A percentile compares a stretch with the other conserved stretches of the same genome.
These are phyloP conservation scores for Aspergillus biplanus DNA, from an alignment of 495 filamentous ascomycete genomes.

Conservation along the genomic window DNA sequence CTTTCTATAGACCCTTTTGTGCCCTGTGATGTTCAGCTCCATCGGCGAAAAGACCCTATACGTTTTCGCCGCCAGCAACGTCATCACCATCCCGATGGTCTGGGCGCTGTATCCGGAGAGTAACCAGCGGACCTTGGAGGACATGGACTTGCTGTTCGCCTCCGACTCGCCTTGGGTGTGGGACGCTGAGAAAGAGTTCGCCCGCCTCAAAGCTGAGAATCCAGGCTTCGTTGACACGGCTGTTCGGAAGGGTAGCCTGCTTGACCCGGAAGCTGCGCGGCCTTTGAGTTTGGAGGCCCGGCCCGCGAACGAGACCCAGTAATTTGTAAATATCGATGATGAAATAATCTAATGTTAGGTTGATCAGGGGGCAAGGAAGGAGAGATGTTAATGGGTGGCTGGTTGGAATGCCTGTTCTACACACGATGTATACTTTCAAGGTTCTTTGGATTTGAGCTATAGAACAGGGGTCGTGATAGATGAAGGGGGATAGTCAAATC, in stretches of 20 bases:
- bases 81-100: conserved; percentile 65
- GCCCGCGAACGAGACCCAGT: not conserved
- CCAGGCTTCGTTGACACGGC: conserved; percentile 50
- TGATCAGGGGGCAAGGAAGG: no score
- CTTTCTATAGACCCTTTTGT: conserved; percentile 54
- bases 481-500: no score
- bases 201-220: conserved; percentile 56
- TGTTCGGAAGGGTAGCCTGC: conserved; percentile 48
- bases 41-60: conserved; percentile 70
- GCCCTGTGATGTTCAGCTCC: conserved; percentile 64
- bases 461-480: no score
- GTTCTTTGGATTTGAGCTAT: no score
- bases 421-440: no score
- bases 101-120: conserved; percentile 73
- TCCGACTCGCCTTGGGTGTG: conserved; percentile 61
- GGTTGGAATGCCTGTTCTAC: no score
- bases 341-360: not conserved
- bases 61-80: conserved; percentile 66
- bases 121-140: conserved; percentile 69
- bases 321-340: not conserved
- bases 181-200: conserved; percentile 65
- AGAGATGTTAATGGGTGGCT: no score
- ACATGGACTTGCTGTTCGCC: conserved; percentile 71
- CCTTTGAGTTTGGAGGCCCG: conserved; percentile 6
- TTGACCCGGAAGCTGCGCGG: conserved; percentile 30